Evolutionary conservation across 345 rosid species (phyloP).

Genomic region (Citrus inodora): DNA sequence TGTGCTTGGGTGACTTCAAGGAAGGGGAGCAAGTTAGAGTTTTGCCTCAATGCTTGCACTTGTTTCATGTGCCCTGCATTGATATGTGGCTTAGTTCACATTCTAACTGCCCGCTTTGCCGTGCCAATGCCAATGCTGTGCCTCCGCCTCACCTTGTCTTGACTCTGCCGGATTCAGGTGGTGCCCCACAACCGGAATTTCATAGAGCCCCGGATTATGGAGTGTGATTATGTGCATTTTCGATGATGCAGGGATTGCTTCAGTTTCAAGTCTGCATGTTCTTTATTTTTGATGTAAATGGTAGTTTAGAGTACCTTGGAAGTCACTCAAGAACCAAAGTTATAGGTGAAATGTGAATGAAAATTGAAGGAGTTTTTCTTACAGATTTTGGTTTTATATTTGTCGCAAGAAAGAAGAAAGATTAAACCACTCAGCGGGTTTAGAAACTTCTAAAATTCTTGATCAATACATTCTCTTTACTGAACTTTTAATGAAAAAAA

Average conservation of each 20-base stretch:
- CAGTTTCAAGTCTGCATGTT: background rate
- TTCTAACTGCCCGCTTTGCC: conserved; percentile 50
- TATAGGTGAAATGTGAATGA: background rate
- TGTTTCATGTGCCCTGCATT: conserved; percentile 48
- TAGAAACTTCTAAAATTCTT: no score
- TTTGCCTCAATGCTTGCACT: conserved; percentile 43
- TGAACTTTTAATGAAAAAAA: no score
- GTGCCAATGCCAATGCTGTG: conserved; percentile 16
- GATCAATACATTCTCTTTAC: no score
- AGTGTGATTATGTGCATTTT: background rate
- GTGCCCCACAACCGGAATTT: background rate
- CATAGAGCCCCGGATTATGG: background rate
- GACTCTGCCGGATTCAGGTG: conserved; percentile 16
- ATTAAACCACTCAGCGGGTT: no score
- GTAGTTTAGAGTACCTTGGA: background rate
- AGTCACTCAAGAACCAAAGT: background rate
- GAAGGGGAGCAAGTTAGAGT: conserved; percentile 42
- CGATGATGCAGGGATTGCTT: background rate
- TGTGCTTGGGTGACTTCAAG: conserved; percentile 42
- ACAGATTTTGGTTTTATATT: no score
- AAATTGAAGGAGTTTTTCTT: background rate
- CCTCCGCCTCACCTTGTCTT: conserved; percentile 8
- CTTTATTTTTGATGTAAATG: no score
- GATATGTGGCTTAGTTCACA: conserved; percentile 50
- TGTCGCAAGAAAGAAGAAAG: no score